Percentiles rank a stretch among this genome's conserved stretches.
phyloP scores from a whole-genome alignment of 305 asterid species.

The Lippia alba region DNA sequence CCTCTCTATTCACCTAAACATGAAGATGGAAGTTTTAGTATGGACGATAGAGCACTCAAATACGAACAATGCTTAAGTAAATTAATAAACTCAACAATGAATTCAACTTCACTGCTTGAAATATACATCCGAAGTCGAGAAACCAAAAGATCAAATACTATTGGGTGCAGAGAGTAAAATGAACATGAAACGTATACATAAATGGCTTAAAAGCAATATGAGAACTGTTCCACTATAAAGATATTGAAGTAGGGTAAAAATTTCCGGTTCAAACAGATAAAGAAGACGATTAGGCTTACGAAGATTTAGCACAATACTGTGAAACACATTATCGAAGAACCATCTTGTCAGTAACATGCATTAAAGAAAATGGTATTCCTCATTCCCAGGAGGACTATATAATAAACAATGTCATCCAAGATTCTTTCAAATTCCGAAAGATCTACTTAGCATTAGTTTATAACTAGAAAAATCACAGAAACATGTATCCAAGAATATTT shows the following conservation, averaged over 20 bases:
- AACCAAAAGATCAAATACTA: neutral
- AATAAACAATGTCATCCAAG: slow-evolving; percentile 1
- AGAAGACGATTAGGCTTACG: too few relatives aligned
- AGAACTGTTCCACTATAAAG: too few relatives aligned
- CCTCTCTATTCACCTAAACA: slow-evolving; percentile 42
- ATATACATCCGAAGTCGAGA: neutral
- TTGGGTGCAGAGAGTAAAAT: too few relatives aligned
- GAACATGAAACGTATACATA: too few relatives aligned
- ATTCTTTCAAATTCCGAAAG: neutral
- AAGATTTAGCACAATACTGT: too few relatives aligned
- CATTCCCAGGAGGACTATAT: slow-evolving; percentile 16
- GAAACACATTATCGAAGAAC: too few relatives aligned
- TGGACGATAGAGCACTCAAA: too few relatives aligned
- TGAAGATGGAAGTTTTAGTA: neutral
- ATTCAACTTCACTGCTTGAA: neutral
- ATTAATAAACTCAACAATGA: neutral
- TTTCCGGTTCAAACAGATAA: too few relatives aligned
- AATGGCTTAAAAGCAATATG: too few relatives aligned
- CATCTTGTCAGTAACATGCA: too few relatives aligned
- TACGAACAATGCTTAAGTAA: neutral
- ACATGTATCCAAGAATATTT: slow-evolving; percentile 30
- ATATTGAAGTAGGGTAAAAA: too few relatives aligned
- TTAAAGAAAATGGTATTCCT: neutral
- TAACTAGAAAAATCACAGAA: slow-evolving; percentile 19
- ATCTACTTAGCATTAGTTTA: too few relatives aligned